phyloP scores from a whole-genome alignment of 2,329 filamentous ascomycete genomes.

The Colletotrichum gigasporum region DNA sequence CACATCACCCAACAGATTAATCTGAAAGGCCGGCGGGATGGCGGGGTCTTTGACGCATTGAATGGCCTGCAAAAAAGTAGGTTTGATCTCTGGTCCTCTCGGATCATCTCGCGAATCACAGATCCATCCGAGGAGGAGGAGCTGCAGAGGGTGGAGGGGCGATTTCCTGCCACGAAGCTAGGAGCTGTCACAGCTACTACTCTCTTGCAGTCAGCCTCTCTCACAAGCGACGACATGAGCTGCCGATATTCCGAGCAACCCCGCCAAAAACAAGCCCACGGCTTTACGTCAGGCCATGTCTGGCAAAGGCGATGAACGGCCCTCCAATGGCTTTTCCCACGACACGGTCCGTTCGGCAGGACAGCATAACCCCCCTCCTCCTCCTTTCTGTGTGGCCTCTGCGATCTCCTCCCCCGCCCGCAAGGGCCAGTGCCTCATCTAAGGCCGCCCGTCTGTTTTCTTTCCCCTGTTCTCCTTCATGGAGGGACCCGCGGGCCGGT shows the following conservation, averaged over 20 bases:
- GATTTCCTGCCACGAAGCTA: no score
- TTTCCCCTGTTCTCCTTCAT: no score
- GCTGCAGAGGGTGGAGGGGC: no score
- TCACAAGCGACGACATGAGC: neutral
- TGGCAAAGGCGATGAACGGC: slow-evolving; percentile 1
- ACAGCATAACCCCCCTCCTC: no score
- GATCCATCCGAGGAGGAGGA: neutral
- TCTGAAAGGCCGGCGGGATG: neutral
- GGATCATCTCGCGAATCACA: neutral
- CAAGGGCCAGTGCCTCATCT: neutral
- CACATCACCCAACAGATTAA: neutral
- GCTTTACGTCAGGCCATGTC: slow-evolving; percentile 18
- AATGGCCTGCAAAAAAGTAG: neutral
- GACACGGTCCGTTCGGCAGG: no score
- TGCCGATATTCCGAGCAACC: slow-evolving; percentile 22
- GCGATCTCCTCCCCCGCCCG: neutral
- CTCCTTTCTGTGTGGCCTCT: no score
- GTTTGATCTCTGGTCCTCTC: neutral
- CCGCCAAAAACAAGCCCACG: slow-evolving; percentile 1
- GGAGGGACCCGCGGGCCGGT: slow-evolving; percentile 1
- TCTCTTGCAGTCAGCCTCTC: neutral
- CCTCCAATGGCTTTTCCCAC: neutral
- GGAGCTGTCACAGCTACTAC: neutral
- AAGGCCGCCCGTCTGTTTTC: slow-evolving; percentile 12
- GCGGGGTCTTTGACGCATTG: neutral